Evolutionary conservation across 441 rosid species (phyloP), one percentile per base, ranked within the genome.

Genomic region (Biscutella laevigata): DNA sequence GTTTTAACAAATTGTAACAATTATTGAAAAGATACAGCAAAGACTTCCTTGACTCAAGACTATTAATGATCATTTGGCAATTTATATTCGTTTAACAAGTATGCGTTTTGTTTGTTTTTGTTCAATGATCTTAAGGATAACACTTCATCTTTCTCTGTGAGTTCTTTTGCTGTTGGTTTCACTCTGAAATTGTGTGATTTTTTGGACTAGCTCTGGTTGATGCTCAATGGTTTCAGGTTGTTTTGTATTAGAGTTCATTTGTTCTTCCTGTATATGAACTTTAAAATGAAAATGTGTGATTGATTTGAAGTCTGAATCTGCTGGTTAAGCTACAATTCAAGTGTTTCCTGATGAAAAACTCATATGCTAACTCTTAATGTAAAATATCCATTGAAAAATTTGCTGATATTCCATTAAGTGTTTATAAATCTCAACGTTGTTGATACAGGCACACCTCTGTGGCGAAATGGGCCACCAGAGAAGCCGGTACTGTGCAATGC

Each of bases 381-480:
- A 10, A 2, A 15, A 11, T 3, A n/a, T 49, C 10, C 17, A 20
- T 4, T 9, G 28, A 8, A 16, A 40, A 38, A 30, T 38, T 35
- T 59, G 50, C n/a, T 17, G 53, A 30, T 21, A 30, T 53, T 27
- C 0, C 15, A 42, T 28, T 46, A n/a, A n/a, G n/a, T n/a, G n/a
- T n/a, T n/a, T n/a, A n/a, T n/a, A n/a, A n/a, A n/a, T n/a, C n/a
- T n/a, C n/a, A n/a, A n/a, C n/a, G n/a, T n/a, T n/a, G n/a, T n/a
- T n/a, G 57, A 20, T 39, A 63, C 59, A 69, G 73, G 53, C 52
- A 69, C 73, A 38, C 73, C 73, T 37, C 7, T 69, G 36, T 69
- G 73, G 73, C n/a, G 73, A 33, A 69, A 69, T 16, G 69, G 73
- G 40, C 73, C 73, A 61, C 69, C 69, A 14, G 73, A 69, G 62